Conservation (phyloP, 345 rosid species). For the Salix koriyanagi region DNA sequence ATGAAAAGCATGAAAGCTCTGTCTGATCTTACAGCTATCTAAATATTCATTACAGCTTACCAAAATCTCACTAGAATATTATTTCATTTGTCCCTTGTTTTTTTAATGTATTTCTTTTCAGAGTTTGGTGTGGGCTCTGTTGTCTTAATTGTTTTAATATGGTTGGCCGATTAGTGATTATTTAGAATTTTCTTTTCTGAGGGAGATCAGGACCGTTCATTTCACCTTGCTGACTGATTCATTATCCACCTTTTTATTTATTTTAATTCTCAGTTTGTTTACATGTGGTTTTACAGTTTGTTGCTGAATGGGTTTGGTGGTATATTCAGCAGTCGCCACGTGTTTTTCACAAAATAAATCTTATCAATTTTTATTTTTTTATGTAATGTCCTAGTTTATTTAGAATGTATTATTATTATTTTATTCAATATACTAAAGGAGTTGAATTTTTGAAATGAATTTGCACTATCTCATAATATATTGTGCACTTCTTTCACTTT, state of each 20-base stretch:
- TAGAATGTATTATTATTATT: too few relatives aligned
- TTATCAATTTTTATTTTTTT: too few relatives aligned
- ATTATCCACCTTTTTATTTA: not conserved
- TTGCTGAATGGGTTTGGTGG: constrained; percentile 11
- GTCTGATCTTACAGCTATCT: constrained; percentile 23
- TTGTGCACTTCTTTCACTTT: too few relatives aligned
- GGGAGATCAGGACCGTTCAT: not conserved
- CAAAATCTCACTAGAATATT: constrained; percentile 14
- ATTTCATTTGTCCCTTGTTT: not conserved
- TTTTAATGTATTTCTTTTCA: not conserved
- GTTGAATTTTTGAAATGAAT: too few relatives aligned
- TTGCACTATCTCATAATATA: too few relatives aligned
- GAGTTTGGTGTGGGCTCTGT: constrained; percentile 8
- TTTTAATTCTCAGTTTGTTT: constrained; percentile 23
- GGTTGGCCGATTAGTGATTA: constrained; percentile 9
- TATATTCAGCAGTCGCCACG: constrained; percentile 24
- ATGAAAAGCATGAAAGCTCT: constrained; percentile 34
- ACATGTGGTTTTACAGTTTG: constrained; percentile 43
- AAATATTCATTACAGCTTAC: constrained; percentile 28
- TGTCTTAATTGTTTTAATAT: constrained; percentile 11
- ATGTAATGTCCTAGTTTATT: not conserved
- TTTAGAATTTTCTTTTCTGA: not conserved
- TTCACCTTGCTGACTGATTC: not conserved
- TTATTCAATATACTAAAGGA: too few relatives aligned
- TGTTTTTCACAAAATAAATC: constrained; percentile 11